These are phyloP conservation scores for Tulasnella sp. DNA, from an alignment of 768 basidiomycete genomes.

Conservation along the genomic window DNA sequence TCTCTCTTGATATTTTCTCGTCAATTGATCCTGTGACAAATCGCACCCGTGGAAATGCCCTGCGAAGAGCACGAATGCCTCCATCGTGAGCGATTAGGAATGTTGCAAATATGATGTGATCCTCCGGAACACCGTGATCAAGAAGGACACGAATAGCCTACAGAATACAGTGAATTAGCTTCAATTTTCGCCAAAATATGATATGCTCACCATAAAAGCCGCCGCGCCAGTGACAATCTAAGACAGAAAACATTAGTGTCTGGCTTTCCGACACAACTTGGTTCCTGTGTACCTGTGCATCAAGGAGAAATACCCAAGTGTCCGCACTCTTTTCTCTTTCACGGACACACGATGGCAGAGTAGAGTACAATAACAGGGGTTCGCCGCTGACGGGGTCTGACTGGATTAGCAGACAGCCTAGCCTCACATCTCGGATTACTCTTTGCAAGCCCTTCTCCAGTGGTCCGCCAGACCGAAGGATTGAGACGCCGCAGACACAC, in stretches of 20 bases:
- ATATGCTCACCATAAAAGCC: conserved; percentile 67
- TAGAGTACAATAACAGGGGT: conserved; percentile 79
- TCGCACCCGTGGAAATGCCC: conserved; percentile 82
- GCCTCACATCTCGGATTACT: conserved; percentile 80
- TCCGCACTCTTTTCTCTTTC: conserved; percentile 64
- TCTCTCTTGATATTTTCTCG: conserved; percentile 74
- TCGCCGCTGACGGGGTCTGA: conserved; percentile 84
- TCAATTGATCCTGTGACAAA: conserved; percentile 87
- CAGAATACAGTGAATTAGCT: not conserved
- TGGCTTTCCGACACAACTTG: not conserved
- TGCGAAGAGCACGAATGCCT: conserved; percentile 72
- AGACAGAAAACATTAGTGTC: not conserved
- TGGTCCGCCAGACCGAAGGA: conserved; percentile 88
- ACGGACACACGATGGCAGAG: conserved; percentile 76
- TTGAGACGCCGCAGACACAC: conserved; percentile 85
- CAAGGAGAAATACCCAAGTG: conserved; percentile 84
- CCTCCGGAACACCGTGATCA: conserved; percentile 86
- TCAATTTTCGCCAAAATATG: not conserved
- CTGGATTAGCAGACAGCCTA: conserved; percentile 91
- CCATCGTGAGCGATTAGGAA: conserved; percentile 86
- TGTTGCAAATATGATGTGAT: conserved; percentile 85
- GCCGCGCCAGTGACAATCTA: conserved; percentile 93
- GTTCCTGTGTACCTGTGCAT: conserved; percentile 67
- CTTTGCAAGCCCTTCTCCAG: conserved; percentile 89
- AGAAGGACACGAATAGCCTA: conserved; percentile 82